These are phyloP conservation scores for Batrachochytrium dendrobatidis DNA, from an alignment of 371 early-diverging fungal genomes.

Conservation along the genomic window DNA sequence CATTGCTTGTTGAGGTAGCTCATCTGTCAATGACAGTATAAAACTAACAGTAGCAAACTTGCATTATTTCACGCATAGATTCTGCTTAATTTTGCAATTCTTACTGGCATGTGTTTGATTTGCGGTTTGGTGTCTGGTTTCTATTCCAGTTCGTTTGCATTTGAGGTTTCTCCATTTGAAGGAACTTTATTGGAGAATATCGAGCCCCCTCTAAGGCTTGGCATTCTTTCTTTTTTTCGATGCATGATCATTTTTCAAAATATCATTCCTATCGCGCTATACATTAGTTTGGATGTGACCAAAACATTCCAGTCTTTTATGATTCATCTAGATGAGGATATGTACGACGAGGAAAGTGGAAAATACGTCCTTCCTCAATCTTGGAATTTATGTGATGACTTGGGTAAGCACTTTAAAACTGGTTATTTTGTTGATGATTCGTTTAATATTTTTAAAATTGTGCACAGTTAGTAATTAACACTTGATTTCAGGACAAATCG, in stretches of 20 bases:
- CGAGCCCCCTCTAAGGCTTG: slow-evolving; percentile 18
- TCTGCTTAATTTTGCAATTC: slow-evolving; percentile 65
- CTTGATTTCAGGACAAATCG: slow-evolving; percentile 74
- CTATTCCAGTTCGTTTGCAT: slow-evolving; percentile 33
- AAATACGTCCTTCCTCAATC: slow-evolving; percentile 62
- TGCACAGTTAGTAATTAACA: neutral
- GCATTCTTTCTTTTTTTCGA: slow-evolving; percentile 38
- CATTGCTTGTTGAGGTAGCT: neutral
- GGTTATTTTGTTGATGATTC: neutral
- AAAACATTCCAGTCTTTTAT: slow-evolving; percentile 64
- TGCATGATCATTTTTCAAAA: slow-evolving; percentile 87
- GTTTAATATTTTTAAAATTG: neutral
- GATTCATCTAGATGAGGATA: slow-evolving; percentile 76
- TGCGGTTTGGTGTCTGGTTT: slow-evolving; percentile 40
- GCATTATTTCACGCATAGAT: slow-evolving; percentile 11
- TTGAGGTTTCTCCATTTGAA: slow-evolving; percentile 27
- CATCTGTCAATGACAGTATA: neutral
- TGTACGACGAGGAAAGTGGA: slow-evolving; percentile 69
- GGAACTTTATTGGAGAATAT: neutral
- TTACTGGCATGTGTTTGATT: slow-evolving; percentile 61
- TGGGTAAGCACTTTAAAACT: slow-evolving; percentile 29
- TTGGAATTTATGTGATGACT: slow-evolving; percentile 92
- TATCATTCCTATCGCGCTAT: slow-evolving; percentile 94
- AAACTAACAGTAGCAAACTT: no score
- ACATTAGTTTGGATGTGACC: slow-evolving; percentile 79